Conservation (phyloP, 495 filamentous ascomycete genomes). For the Penicillium robsamsonii region DNA sequence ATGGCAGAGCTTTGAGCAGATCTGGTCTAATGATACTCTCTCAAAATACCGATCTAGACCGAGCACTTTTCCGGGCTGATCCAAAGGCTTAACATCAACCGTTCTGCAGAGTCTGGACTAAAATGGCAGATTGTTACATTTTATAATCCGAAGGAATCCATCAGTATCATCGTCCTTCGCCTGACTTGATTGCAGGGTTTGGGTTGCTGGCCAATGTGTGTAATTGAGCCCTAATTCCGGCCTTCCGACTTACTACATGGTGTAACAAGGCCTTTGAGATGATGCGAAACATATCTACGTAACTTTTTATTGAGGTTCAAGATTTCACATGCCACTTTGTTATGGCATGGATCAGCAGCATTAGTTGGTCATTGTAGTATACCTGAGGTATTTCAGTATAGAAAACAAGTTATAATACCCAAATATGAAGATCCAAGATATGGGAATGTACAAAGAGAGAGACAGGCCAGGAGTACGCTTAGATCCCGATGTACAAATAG, state of each 20-base stretch:
- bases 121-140: not conserved
- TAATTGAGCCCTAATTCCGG: constrained; percentile 4
- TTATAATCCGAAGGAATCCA: constrained; percentile 1
- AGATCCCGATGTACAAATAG: constrained; percentile 2
- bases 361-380: not conserved
- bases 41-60: constrained; percentile 2
- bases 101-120: not conserved
- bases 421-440: not conserved
- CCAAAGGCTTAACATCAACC: constrained; percentile 4
- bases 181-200: constrained; percentile 5
- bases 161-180: not conserved
- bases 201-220: not conserved
- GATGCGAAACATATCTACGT: constrained; percentile 5
- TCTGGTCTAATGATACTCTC: not conserved
- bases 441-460: not conserved
- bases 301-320: not conserved
- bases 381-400: not conserved
- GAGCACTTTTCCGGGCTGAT: not conserved
- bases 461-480: not conserved
- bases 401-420: not conserved
- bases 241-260: constrained; percentile 2
- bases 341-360: not conserved
- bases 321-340: not conserved
- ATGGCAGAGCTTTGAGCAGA: no score
- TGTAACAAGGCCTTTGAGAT: not conserved